Evolutionary conservation across 441 rosid genomes (phyloP).

Genomic region (Iberis amara): DNA sequence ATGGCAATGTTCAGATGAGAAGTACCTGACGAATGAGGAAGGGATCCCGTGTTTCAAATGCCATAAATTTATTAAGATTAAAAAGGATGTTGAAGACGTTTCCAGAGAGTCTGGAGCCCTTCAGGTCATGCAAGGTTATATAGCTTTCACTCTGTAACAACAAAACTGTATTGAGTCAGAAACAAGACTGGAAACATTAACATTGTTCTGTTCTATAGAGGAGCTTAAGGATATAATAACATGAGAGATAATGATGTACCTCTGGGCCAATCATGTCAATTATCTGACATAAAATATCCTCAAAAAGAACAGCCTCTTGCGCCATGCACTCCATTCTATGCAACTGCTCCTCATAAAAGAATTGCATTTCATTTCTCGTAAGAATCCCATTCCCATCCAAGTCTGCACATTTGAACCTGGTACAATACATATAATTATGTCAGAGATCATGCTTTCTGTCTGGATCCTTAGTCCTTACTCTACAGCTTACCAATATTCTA

Average conservation of each 20-base stretch:
- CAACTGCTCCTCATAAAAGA: constrained; percentile 93
- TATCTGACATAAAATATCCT: constrained; percentile 93
- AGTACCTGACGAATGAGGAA: constrained; percentile 93
- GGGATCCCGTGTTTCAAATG: constrained; percentile 93
- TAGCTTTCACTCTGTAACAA: constrained; percentile 55
- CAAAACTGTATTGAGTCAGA: not conserved
- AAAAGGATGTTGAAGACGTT: constrained; percentile 89
- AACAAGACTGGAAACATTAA: not conserved
- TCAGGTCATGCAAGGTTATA: constrained; percentile 60
- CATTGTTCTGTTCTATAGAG: not conserved
- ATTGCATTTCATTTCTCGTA: constrained; percentile 90
- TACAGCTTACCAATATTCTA: constrained; percentile 80
- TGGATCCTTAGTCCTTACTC: constrained; percentile 45
- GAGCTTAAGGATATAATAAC: not conserved
- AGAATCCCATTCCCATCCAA: constrained; percentile 88
- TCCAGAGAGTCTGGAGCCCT: constrained; percentile 81
- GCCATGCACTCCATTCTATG: constrained; percentile 99
- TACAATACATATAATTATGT: constrained; percentile 9
- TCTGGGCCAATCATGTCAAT: constrained; percentile 94
- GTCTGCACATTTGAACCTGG: constrained; percentile 91
- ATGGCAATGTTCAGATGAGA: not conserved
- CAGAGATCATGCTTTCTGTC: constrained; percentile 17
- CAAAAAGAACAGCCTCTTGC: constrained; percentile 95
- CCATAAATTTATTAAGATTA: constrained; percentile 94
- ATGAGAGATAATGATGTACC: constrained; percentile 40